Base-by-base conservation (phyloP, 352 stramenopile genomes). In the Globisporangium cystogenes region DNA sequence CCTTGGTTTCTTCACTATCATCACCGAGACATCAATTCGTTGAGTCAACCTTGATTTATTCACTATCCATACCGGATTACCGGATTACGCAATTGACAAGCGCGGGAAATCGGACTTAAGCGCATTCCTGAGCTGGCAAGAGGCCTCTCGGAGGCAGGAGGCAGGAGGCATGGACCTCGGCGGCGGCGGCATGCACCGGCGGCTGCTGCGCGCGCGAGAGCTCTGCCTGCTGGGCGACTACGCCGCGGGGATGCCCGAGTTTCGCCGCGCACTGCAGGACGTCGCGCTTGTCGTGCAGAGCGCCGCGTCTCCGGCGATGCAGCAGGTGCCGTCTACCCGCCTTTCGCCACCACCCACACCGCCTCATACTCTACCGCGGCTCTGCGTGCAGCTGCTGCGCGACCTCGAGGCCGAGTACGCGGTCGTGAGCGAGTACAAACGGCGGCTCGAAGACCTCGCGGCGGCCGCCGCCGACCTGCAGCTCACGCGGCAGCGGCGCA, bases 161-260 rank as follows among this genome's bases (percentile, higher is more conserved):
- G n/a, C n/a, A n/a, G n/a, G n/a, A n/a, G n/a, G n/a, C n/a, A n/a
- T n/a, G n/a, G n/a, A n/a, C n/a, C n/a, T n/a, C n/a, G n/a, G n/a
- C n/a, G n/a, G n/a, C n/a, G n/a, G n/a, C n/a, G 29, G 35, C n/a
- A 14, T 55, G 20, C 55, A 61, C 21, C 62, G 69, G 15, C 62
- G 62, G 43, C 65, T 89, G 20, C 52, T 87, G 54, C 73, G 75
- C 15, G 75, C 75, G 26, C 46, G 76, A 23, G 78, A 87, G 67
- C 62, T 87, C 46, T 89, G 73, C 66, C 66, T 87, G 15, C 48
- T 87, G 6, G 78, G 75, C 29, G 72, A 89, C 46, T 89, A 86
- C 50, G 72, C 79, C 4, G 51, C 27, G 3, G 75, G 78, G 1
- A 53, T 87, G 11, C 45, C 48, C 8, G 74, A 80, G 57, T 83